Conservation (phyloP, 164 flowering plant species). For the Liriodendron chinense region DNA sequence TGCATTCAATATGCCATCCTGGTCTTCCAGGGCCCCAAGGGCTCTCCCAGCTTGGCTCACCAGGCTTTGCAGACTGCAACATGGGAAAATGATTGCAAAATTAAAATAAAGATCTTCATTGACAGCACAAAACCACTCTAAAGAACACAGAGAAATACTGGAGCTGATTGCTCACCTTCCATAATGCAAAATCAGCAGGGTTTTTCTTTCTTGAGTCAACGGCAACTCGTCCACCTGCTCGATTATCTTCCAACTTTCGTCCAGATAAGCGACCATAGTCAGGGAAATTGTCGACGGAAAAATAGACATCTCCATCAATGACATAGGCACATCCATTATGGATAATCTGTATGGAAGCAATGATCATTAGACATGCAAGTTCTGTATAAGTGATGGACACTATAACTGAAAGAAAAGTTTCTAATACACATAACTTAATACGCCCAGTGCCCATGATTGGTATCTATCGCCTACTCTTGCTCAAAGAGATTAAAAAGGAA, state of each 20-base stretch:
- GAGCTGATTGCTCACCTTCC: slow-evolving; percentile 56
- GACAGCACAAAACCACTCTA: neutral
- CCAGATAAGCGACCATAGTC: slow-evolving; percentile 80
- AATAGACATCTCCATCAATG: slow-evolving; percentile 87
- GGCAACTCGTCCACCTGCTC: slow-evolving; percentile 88
- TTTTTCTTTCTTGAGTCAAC: slow-evolving; percentile 72
- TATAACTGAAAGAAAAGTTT: neutral
- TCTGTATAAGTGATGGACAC: neutral
- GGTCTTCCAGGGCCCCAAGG: slow-evolving; percentile 99
- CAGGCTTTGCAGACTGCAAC: slow-evolving; percentile 84
- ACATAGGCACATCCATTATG: slow-evolving; percentile 64
- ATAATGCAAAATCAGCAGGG: slow-evolving; percentile 92
- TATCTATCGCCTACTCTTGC: neutral
- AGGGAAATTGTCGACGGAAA: slow-evolving; percentile 69
- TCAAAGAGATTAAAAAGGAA: neutral
- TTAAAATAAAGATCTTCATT: neutral
- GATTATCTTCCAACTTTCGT: slow-evolving; percentile 65
- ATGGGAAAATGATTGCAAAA: neutral
- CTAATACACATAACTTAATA: neutral
- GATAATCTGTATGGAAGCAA: slow-evolving; percentile 54
- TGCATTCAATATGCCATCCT: slow-evolving; percentile 99
- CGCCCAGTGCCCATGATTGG: neutral
- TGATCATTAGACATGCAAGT: neutral
- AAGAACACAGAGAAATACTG: neutral
- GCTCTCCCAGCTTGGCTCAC: slow-evolving; percentile 90